Evolutionary conservation across 164 flowering plant species (phyloP).

Genomic region (Cinnamomum micranthum): DNA sequence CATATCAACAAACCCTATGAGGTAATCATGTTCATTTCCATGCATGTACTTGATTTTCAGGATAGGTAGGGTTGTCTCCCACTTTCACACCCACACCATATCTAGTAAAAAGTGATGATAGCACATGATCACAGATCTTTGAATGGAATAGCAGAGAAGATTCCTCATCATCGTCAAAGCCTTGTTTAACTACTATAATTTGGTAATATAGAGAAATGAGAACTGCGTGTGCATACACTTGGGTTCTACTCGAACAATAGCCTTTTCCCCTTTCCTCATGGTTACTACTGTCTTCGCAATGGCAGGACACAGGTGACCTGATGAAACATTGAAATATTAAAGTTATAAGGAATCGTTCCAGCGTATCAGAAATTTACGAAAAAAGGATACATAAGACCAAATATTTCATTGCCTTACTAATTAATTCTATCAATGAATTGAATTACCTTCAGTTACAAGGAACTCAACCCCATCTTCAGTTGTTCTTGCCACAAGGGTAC

Average conservation of each 20-base stretch:
- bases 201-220: not conserved
- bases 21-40: too few species aligned
- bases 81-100: too few species aligned
- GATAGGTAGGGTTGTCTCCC: too few species aligned
- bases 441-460: constrained; percentile 23
- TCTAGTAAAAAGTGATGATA: too few species aligned
- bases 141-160: too few species aligned
- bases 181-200: too few species aligned
- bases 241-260: constrained; percentile 25
- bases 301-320: constrained; percentile 37
- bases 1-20: too few species aligned
- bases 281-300: constrained; percentile 30
- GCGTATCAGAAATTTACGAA: not conserved
- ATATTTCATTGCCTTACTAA: not conserved
- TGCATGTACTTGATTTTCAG: too few species aligned
- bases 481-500: constrained; percentile 21
- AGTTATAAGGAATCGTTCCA: not conserved
- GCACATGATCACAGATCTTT: too few species aligned
- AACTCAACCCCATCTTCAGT: constrained; percentile 28
- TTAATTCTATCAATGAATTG: not conserved
- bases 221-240: constrained; percentile 18
- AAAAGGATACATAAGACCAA: too few species aligned
- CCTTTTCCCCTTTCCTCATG: constrained; percentile 39
- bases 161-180: too few species aligned
- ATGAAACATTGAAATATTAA: not conserved